phyloP scores from a whole-genome alignment of 2,329 filamentous ascomycete genomes.

The Thielaviopsis populi region DNA sequence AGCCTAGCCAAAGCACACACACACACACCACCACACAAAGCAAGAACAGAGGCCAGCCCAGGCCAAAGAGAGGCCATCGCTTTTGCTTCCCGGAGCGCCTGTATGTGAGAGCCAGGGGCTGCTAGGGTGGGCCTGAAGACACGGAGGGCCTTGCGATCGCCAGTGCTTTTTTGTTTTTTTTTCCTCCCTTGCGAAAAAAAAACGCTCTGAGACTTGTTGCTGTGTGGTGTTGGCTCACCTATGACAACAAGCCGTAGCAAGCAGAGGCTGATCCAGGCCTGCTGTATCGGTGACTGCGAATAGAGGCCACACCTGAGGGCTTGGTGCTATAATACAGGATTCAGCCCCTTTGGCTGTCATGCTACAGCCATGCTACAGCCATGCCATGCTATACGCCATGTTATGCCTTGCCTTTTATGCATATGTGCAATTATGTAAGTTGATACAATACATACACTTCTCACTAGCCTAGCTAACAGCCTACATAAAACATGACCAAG shows the following conservation, averaged over 20 bases:
- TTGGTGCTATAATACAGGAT: neutral
- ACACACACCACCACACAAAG: neutral
- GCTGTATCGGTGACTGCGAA: neutral
- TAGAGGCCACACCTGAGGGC: neutral
- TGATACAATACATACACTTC: neutral
- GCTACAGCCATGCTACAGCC: neutral
- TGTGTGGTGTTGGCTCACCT: neutral
- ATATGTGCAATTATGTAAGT: too few species aligned
- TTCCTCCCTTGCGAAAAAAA: too few species aligned
- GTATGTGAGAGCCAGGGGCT: neutral
- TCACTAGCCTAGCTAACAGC: neutral
- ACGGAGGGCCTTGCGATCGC: neutral
- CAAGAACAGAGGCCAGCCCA: neutral
- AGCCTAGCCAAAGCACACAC: neutral
- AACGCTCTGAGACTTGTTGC: neutral
- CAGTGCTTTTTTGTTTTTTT: neutral
- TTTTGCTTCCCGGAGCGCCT: neutral
- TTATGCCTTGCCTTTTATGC: neutral
- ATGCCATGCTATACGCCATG: neutral
- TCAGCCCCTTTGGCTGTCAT: neutral
- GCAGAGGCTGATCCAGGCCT: neutral
- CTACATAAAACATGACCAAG: neutral
- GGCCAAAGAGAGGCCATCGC: neutral
- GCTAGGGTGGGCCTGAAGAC: neutral
- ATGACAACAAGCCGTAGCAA: neutral